Conservation (phyloP, 805 yeast species). For the Ogataea glucozyma region DNA sequence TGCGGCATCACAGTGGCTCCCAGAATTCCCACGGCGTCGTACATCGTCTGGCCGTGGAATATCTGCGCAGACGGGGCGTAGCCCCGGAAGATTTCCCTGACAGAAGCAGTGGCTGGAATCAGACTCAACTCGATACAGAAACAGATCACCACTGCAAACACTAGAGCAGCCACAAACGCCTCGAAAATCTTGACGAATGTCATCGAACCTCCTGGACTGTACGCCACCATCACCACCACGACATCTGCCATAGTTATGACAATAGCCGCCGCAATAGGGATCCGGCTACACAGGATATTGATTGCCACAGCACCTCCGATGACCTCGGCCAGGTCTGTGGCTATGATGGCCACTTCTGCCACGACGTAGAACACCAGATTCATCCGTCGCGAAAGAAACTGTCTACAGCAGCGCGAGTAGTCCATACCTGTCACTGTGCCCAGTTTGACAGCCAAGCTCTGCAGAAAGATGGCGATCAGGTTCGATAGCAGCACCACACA, state of each 20-base stretch:
- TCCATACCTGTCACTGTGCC: constrained; percentile 53
- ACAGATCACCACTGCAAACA: constrained; percentile 44
- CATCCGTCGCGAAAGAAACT: constrained; percentile 41
- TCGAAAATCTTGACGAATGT: constrained; percentile 46
- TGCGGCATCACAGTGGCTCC: constrained; percentile 58
- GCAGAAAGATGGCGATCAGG: constrained; percentile 48
- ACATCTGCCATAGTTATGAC: constrained; percentile 47
- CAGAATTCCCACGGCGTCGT: constrained; percentile 48
- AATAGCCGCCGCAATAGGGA: constrained; percentile 53
- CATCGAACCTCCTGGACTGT: constrained; percentile 45
- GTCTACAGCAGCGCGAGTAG: constrained; percentile 45
- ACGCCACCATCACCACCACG: constrained; percentile 47
- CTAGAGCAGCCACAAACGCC: constrained; percentile 43
- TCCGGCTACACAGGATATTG: constrained; percentile 41
- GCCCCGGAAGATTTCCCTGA: constrained; percentile 42
- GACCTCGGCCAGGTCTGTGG: constrained; percentile 56
- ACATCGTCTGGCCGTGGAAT: constrained; percentile 44
- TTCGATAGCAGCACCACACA: constrained; percentile 46
- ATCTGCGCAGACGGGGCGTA: constrained; percentile 44
- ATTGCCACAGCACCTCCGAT: constrained; percentile 54
- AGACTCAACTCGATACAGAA: constrained; percentile 46
- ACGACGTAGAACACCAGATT: constrained; percentile 41
- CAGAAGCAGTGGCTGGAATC: constrained; percentile 31
- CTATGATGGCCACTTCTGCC: constrained; percentile 51
- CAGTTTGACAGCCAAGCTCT: constrained; percentile 44